Evolutionary conservation across 2,329 filamentous ascomycete genomes (phyloP).

Genomic region (Cytospora schulzeri): DNA sequence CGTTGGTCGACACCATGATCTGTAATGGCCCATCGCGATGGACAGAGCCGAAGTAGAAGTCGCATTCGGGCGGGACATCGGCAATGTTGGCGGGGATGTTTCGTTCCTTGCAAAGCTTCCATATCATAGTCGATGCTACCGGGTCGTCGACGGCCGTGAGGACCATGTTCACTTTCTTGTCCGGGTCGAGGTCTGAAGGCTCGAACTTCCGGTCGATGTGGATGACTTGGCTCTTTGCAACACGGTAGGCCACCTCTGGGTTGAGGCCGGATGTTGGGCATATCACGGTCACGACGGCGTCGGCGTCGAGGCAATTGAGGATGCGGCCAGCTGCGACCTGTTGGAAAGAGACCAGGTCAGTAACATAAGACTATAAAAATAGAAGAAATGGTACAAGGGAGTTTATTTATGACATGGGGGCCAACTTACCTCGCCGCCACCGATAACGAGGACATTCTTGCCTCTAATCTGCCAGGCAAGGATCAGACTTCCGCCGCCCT

Average conservation of each 20-base stretch:
- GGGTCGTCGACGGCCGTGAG: constrained; percentile 93
- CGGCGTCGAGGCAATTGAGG: constrained; percentile 90
- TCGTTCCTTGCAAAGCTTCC: constrained; percentile 86
- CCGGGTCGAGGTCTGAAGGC: constrained; percentile 78
- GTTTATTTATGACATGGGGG: no score
- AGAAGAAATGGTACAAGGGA: no score
- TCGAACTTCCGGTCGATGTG: constrained; percentile 85
- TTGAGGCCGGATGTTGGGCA: constrained; percentile 80
- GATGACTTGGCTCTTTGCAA: constrained; percentile 72
- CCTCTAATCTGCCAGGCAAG: constrained; percentile 93
- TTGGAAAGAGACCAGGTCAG: constrained; percentile 22
- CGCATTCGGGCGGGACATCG: constrained; percentile 93
- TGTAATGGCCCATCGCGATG: constrained; percentile 94
- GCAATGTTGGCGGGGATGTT: constrained; percentile 92
- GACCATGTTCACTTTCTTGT: constrained; percentile 84
- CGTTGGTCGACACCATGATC: constrained; percentile 98
- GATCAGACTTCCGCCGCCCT: constrained; percentile 90
- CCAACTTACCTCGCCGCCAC: constrained; percentile 80
- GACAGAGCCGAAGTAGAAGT: constrained; percentile 97
- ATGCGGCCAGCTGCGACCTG: constrained; percentile 96
- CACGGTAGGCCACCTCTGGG: constrained; percentile 81
- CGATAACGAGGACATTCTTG: constrained; percentile 88
- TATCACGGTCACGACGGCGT: constrained; percentile 85
- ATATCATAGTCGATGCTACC: constrained; percentile 84
- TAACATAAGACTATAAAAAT: no score